A percentile compares a stretch with the other conserved stretches of the same genome.
Conservation (phyloP, 129 eudicot genomes). For the Arctium minus region DNA sequence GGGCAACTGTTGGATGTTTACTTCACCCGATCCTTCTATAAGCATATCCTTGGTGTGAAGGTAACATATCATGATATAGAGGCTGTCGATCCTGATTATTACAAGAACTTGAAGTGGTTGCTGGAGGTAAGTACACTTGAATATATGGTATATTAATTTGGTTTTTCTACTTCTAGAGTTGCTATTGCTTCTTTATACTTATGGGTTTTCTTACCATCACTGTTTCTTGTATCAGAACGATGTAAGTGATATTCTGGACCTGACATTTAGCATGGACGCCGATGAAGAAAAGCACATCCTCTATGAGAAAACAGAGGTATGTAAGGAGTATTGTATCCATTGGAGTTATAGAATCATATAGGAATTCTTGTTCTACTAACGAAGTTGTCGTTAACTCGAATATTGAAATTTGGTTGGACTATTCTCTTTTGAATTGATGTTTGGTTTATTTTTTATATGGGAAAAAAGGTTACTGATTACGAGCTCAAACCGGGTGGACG, state of each 20-base stretch:
- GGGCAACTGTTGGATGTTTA: constrained; percentile 95
- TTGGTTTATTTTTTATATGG: constrained; percentile 2
- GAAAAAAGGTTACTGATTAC: constrained; percentile 80
- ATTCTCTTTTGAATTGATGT: background rate
- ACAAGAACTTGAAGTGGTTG: constrained; percentile 98
- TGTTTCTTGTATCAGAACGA: constrained; percentile 65
- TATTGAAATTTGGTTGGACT: background rate
- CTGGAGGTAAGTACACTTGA: constrained; percentile 60
- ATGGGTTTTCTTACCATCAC: background rate
- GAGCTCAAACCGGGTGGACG: constrained; percentile 99
- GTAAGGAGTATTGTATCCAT: background rate
- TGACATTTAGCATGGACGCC: constrained; percentile 99
- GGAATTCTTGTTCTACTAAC: background rate
- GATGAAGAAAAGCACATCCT: constrained; percentile 98
- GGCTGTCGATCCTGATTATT: constrained; percentile 98
- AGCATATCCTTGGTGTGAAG: constrained; percentile 97
- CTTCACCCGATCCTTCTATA: constrained; percentile 97
- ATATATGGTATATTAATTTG: background rate
- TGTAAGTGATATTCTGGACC: constrained; percentile 86
- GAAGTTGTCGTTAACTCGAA: background rate
- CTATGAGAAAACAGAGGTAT: constrained; percentile 95
- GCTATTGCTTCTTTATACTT: background rate
- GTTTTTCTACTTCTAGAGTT: background rate
- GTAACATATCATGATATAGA: constrained; percentile 99
- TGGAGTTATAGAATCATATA: background rate